Percentiles rank a stretch among this genome's conserved stretches.
Evolutionary conservation across 805 yeast genomes (phyloP).

Genomic region (Candida stauntonica): DNA sequence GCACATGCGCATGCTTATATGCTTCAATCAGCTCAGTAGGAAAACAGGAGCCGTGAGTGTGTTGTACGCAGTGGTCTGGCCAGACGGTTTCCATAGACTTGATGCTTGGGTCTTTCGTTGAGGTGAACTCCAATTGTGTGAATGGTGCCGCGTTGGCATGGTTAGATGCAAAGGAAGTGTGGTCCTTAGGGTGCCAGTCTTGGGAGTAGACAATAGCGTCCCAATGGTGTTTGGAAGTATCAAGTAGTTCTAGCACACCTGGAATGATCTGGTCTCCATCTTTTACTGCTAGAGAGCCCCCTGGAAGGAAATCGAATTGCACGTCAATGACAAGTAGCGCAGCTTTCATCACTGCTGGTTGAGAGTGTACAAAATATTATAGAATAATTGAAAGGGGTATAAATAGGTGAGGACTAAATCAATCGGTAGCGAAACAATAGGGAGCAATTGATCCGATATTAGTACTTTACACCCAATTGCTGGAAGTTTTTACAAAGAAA

Average conservation of each 20-base stretch:
- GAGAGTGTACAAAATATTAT: background rate
- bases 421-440: no score
- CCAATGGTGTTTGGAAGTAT: constrained; percentile 46
- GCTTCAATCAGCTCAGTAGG: constrained; percentile 44
- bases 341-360: constrained; percentile 20
- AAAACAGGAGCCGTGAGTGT: constrained; percentile 59
- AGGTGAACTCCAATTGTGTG: constrained; percentile 40
- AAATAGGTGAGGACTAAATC: background rate
- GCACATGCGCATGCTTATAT: constrained; percentile 31
- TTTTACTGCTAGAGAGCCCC: constrained; percentile 74
- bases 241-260: constrained; percentile 44
- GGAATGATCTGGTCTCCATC: constrained; percentile 58
- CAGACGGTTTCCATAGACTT: constrained; percentile 51
- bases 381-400: background rate
- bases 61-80: constrained; percentile 91
- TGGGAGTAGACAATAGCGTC: constrained; percentile 63
- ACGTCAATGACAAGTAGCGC: constrained; percentile 78
- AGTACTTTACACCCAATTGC: no score
- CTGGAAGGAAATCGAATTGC: constrained; percentile 84
- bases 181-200: constrained; percentile 86
- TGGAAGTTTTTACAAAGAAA: no score
- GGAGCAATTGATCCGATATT: no score
- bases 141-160: constrained; percentile 51
- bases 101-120: constrained; percentile 40
- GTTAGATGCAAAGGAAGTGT: constrained; percentile 75